Base-by-base conservation (phyloP, 2,329 filamentous ascomycete species). In the Fusarium agapanthi region DNA sequence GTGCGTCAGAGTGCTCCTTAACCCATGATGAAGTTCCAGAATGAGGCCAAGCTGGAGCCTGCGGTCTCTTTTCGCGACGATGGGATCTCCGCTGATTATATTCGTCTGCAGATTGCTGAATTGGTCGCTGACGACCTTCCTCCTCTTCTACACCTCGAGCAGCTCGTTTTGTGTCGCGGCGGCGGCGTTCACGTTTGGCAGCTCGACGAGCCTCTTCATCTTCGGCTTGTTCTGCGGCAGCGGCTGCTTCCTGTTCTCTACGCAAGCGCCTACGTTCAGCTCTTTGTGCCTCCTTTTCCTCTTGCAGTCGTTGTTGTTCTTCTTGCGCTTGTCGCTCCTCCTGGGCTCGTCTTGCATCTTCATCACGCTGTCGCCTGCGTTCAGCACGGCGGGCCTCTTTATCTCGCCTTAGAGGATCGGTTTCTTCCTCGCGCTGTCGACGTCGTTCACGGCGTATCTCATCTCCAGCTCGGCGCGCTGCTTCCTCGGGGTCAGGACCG, bases 11-110 rank as follows among this genome's bases (percentile, higher is more conserved):
- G 73, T 90, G 86, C 18, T 91, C 89, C 79, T 90, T 90, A 9
- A 91, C 89, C 90, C 90, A 91, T 1, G 88, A 91, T 14, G 88
- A 89, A 1, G 89, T 91, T 32, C 89, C 89, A 12, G 87, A 90
- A 77, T 90, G 88, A 24, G 89, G 89, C 89, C 89, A 91, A 15
- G 83, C 83, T 14, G 84, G 70, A 13, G 65, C 73, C 38, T 82
- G 61, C 28, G 81, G 61, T 44, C 61, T 75, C 44, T 80, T 78
- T 30, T 78, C 83, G 35, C 81, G 79, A 20, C 78, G 80, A 20
- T 82, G 80, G 54, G 81, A 76, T 77, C 81, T 81, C 72, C 84
- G 83, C 66, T 87, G 85, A 51, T 83, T 82, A 47, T 84, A 85
- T 44, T 86, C 83, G n/a, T 86, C 83, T 26, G 62, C 84, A 0